phyloP scores from a whole-genome alignment of 1,139 yeast species.

The Suhomyces bolitotheri region DNA sequence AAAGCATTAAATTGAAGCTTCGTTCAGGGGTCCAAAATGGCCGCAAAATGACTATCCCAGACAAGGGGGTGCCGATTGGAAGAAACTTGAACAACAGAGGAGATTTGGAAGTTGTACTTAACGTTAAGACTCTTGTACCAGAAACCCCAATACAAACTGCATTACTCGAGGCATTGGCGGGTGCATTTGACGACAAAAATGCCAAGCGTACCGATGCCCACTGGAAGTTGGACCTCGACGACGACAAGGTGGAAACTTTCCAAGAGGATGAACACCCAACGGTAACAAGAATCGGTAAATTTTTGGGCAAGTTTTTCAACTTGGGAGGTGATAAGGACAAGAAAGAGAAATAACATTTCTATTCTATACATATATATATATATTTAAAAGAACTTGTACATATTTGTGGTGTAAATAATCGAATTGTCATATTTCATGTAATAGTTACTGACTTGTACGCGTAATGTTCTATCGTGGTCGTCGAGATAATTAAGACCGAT shows the following conservation, averaged over 20 bases:
- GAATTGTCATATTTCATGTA: too few relatives aligned
- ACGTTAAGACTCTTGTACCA: conserved; percentile 72
- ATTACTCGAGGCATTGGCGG: conserved; percentile 93
- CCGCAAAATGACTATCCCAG: conserved; percentile 72
- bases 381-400: conserved; percentile 2
- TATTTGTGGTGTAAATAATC: too few relatives aligned
- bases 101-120: conserved; percentile 73
- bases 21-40: conserved; percentile 86
- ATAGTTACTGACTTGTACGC: too few relatives aligned
- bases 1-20: conserved; percentile 72
- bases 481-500: too few relatives aligned
- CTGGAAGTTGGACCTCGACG: conserved; percentile 48
- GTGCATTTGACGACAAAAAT: conserved; percentile 73
- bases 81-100: conserved; percentile 65
- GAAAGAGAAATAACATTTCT: conserved; percentile 9
- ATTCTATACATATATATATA: conserved; percentile 4
- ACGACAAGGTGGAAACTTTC: conserved; percentile 25
- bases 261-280: conserved; percentile 53
- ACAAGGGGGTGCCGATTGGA: conserved; percentile 81
- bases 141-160: conserved; percentile 86
- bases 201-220: conserved; percentile 73
- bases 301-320: conserved; percentile 64
- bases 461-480: too few relatives aligned
- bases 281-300: conserved; percentile 60
- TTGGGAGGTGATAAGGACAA: conserved; percentile 34